These are phyloP conservation scores for Avena sativa DNA, from an alignment of 176 grass and related monocot genomes.

Conservation along the genomic window DNA sequence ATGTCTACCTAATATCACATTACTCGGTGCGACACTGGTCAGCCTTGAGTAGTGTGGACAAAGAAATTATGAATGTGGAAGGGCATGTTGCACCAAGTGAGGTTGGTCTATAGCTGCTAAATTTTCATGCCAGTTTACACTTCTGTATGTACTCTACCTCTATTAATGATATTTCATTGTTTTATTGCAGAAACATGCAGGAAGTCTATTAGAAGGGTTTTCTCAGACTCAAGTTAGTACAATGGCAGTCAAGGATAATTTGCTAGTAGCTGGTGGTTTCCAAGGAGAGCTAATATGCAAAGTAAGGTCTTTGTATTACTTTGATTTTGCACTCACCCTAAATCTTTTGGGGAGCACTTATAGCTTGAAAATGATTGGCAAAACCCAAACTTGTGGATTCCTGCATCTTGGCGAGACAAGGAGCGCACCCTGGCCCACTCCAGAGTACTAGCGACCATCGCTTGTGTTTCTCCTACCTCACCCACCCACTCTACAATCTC, in stretches of 20 bases:
- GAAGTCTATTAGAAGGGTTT: conserved; percentile 74
- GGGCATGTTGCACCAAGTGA: conserved; percentile 76
- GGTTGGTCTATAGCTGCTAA: conserved; percentile 39
- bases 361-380: neutral
- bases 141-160: neutral
- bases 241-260: conserved; percentile 79
- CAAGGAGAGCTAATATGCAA: conserved; percentile 95
- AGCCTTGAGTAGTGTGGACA: conserved; percentile 52
- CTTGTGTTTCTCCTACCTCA: neutral
- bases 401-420: neutral
- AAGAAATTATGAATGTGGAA: conserved; percentile 75
- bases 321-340: conserved; percentile 9
- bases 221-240: conserved; percentile 86
- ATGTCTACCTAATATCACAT: conserved; percentile 64
- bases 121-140: neutral
- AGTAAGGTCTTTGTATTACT: conserved; percentile 44
- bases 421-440: neutral
- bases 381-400: neutral
- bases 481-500: neutral
- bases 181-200: conserved; percentile 66
- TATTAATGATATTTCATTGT: conserved; percentile 22
- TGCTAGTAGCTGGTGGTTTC: conserved; percentile 86
- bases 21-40: conserved; percentile 82
- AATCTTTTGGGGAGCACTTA: neutral
- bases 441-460: neutral